Conservation (phyloP, 208 protist species). For the Wallacemonas collosoma region DNA sequence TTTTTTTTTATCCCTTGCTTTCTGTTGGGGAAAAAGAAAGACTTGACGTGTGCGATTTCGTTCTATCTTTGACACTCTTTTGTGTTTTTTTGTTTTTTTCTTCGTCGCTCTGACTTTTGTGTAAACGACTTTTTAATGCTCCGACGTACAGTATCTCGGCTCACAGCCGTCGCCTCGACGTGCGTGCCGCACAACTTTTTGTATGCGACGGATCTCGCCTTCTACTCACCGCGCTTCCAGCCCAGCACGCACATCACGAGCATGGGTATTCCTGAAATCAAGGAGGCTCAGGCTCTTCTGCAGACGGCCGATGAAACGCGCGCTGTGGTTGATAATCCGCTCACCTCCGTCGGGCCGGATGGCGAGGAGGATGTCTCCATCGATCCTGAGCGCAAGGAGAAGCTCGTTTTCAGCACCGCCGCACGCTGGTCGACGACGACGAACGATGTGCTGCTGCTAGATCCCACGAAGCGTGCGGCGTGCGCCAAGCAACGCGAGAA, state of each 20-base stretch:
- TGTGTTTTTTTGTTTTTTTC: neutral
- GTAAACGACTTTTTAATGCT: constrained; percentile 37
- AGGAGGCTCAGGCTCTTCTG: constrained; percentile 63
- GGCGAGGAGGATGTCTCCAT: constrained; percentile 17
- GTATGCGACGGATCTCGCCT: constrained; percentile 74
- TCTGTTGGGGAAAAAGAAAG: no score
- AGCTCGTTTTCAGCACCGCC: neutral
- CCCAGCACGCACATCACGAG: constrained; percentile 53
- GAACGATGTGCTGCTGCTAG: constrained; percentile 21
- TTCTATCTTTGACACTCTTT: neutral
- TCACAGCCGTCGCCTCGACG: constrained; percentile 44
- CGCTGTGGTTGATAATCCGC: neutral
- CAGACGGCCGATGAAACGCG: constrained; percentile 21
- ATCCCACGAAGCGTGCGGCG: constrained; percentile 24
- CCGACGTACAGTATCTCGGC: constrained; percentile 25
- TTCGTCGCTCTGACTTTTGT: no score
- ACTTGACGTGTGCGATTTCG: neutral
- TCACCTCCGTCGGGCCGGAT: neutral
- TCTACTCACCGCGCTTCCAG: constrained; percentile 86
- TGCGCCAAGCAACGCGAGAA: constrained; percentile 53
- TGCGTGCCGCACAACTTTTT: constrained; percentile 61
- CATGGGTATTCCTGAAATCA: constrained; percentile 72
- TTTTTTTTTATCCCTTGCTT: neutral
- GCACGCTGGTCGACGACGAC: constrained; percentile 38
- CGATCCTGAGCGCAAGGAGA: constrained; percentile 7